phyloP scores from a whole-genome alignment of 768 basidiomycete genomes.

The Amanita rimosa region DNA sequence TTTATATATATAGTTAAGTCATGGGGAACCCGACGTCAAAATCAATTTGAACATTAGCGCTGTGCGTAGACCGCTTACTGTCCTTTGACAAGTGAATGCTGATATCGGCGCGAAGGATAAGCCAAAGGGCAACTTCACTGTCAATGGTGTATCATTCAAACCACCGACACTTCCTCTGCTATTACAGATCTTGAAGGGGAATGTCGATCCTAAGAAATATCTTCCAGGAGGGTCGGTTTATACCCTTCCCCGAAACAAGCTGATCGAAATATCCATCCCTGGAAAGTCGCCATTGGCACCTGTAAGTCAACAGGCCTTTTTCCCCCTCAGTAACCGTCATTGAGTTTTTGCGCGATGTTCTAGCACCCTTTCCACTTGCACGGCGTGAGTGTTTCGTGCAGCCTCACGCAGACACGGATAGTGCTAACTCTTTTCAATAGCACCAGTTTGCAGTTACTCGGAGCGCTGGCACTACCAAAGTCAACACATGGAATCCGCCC shows the following conservation, averaged over 20 bases:
- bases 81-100: background rate
- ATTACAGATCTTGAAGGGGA: constrained; percentile 28
- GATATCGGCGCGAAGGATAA: background rate
- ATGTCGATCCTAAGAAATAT: constrained; percentile 17
- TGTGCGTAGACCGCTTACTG: background rate
- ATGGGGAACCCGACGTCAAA: background rate
- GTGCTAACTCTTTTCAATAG: constrained; percentile 16
- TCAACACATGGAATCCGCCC: constrained; percentile 38
- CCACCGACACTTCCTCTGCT: constrained; percentile 25
- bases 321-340: background rate
- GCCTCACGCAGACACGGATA: background rate
- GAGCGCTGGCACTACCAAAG: constrained; percentile 19
- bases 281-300: constrained; percentile 21
- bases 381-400: constrained; percentile 18
- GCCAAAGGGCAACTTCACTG: constrained; percentile 10
- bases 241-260: constrained; percentile 21
- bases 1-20: background rate
- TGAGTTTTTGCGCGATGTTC: constrained; percentile 7
- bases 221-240: constrained; percentile 21
- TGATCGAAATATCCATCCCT: constrained; percentile 26
- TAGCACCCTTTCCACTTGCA: constrained; percentile 33
- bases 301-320: constrained; percentile 13
- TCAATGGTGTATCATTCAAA: constrained; percentile 14
- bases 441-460: constrained; percentile 28
- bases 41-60: background rate